These are phyloP conservation scores for Angomonas ambiguus DNA, from an alignment of 208 protist species.

Conservation along the genomic window DNA sequence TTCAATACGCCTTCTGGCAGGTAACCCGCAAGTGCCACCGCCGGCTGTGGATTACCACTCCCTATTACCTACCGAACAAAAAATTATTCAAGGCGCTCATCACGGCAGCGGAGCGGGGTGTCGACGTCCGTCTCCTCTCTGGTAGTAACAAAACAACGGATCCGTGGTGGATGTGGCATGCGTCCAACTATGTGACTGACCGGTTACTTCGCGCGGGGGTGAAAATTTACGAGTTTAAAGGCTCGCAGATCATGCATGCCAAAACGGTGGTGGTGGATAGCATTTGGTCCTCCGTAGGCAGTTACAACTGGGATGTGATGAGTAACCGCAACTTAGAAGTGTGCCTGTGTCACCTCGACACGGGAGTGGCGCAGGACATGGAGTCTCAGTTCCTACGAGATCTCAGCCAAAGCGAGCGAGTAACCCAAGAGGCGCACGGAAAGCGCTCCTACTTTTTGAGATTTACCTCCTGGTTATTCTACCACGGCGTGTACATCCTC, in stretches of 20 bases:
- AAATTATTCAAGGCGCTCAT: slow-evolving; percentile 75
- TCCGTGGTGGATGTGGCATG: slow-evolving; percentile 91
- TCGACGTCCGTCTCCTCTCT: slow-evolving; percentile 88
- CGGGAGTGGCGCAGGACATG: slow-evolving; percentile 67
- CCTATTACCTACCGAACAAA: slow-evolving; percentile 87
- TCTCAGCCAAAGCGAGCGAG: slow-evolving; percentile 51
- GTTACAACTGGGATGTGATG: slow-evolving; percentile 92
- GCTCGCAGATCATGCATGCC: slow-evolving; percentile 85
- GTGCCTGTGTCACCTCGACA: slow-evolving; percentile 72
- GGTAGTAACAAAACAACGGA: slow-evolving; percentile 83
- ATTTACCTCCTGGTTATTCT: slow-evolving; percentile 76
- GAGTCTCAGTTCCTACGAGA: slow-evolving; percentile 82
- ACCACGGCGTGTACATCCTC: slow-evolving; percentile 67
- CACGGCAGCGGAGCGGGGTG: slow-evolving; percentile 70
- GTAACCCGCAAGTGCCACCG: slow-evolving; percentile 75
- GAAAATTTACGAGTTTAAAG: slow-evolving; percentile 89
- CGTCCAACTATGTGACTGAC: slow-evolving; percentile 81
- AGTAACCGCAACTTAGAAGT: slow-evolving; percentile 91
- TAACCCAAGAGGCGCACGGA: slow-evolving; percentile 59
- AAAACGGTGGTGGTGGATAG: slow-evolving; percentile 92
- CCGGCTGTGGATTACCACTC: slow-evolving; percentile 88
- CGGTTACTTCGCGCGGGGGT: slow-evolving; percentile 69
- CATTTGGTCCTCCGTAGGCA: slow-evolving; percentile 86
- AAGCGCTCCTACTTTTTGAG: slow-evolving; percentile 65
- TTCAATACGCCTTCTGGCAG: slow-evolving; percentile 88